A percentile compares a stretch with the other conserved stretches of the same genome.
phyloP scores from a whole-genome alignment of 495 filamentous ascomycete genomes.

The Staphylotrichum longicolle region DNA sequence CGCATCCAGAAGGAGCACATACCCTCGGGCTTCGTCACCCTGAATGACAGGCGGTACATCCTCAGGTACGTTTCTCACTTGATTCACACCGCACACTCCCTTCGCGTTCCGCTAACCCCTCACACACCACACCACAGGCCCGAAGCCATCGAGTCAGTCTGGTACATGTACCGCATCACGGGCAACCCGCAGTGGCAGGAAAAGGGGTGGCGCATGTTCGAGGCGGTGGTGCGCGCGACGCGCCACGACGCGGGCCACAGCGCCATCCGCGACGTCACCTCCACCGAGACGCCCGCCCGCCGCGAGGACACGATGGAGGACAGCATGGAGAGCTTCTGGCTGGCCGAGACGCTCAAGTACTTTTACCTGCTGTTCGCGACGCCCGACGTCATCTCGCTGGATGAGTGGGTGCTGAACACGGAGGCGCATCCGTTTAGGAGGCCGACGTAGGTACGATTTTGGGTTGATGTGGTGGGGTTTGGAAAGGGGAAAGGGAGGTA shows the following conservation, averaged over 20 bases:
- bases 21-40: constrained; percentile 62
- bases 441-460: constrained; percentile 32
- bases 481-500: too few species aligned
- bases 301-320: constrained; percentile 31
- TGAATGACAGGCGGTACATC: constrained; percentile 65
- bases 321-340: constrained; percentile 64
- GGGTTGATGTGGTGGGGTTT: background rate
- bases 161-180: constrained; percentile 92
- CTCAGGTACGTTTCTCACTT: constrained; percentile 55
- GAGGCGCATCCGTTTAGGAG: constrained; percentile 58
- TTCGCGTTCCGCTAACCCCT: background rate
- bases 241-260: constrained; percentile 64
- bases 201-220: constrained; percentile 89
- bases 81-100: too few species aligned
- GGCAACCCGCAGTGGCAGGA: constrained; percentile 77
- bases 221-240: constrained; percentile 66
- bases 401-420: constrained; percentile 79
- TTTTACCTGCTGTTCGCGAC: constrained; percentile 86
- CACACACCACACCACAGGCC: constrained; percentile 51
- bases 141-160: constrained; percentile 92
- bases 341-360: constrained; percentile 87
- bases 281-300: constrained; percentile 14
- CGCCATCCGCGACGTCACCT: constrained; percentile 67
- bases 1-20: constrained; percentile 61
- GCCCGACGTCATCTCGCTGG: constrained; percentile 68